Base-by-base conservation (phyloP, 192 early-diverging fungal genomes). In the Coemansia sp. region DNA sequence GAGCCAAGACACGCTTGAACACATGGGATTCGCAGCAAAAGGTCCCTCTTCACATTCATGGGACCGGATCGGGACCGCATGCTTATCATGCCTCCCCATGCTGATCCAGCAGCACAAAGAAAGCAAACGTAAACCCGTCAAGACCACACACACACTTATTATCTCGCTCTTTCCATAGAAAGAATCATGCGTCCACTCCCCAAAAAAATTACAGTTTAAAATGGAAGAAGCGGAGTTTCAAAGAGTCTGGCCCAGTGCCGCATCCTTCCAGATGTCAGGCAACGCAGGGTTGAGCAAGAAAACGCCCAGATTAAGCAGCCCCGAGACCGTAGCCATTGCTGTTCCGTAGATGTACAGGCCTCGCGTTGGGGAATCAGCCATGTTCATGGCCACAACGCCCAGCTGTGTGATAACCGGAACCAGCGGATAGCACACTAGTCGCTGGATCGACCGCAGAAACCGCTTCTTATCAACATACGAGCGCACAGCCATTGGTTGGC, bases 271-370 rank as follows among this genome's bases (percentile, higher is more conserved):
- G 41, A 81, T 81, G 48, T 81, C 79, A 7, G 79, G 74, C 23
- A 84, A 68, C 4, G 81, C 72, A 3, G 81, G 81, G 38, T 84
- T 84, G 38, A 84, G 81, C 61, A 73, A 21, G 56, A 84, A 84
- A 18, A 84, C 76, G 4, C 54, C 60, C 37, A 78, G 45, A 56
- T 84, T 84, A 32, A 84, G 69, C 13, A 79, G 9, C 3, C 81
- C 81, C 9, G 67, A 40, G 0, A 65, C 62, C 9, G 72, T 59
- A 11, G 72, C 66, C 70, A 78, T 66, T 16, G 71, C 67, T 0
- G 70, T 78, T 23, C 76, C 81, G 39, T 75, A 77, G 8, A 75
- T 69, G 21, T 77, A 75, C 18, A 84, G 44, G 21, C 61, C 45
- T 11, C 63, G 65, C 3, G 60, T 54, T 4, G 73, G 72, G 15